Evolutionary conservation across 1,284 basidiomycete genomes (phyloP).

Genomic region (Amylostereum areolatum): DNA sequence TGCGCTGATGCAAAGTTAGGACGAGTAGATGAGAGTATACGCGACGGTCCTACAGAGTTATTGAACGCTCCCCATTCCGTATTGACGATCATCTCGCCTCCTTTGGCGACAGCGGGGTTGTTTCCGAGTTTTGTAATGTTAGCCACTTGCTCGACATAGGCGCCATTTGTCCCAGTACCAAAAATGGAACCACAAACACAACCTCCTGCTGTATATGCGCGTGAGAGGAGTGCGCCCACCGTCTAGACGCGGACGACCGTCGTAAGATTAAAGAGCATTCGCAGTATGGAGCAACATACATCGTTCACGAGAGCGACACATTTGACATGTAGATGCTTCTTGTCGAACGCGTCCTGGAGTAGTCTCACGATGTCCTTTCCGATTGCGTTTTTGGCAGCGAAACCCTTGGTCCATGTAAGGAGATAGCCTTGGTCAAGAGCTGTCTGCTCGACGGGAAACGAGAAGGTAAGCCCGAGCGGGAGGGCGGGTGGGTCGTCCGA

Average conservation of each 20-base stretch:
- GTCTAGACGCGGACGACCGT: slow-evolving; percentile 47
- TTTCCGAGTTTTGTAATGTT: slow-evolving; percentile 83
- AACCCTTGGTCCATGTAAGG: slow-evolving; percentile 97
- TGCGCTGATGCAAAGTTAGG: slow-evolving; percentile 43
- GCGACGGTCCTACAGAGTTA: slow-evolving; percentile 57
- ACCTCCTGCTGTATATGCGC: slow-evolving; percentile 87
- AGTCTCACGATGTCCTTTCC: slow-evolving; percentile 91
- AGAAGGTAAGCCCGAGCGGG: slow-evolving; percentile 90
- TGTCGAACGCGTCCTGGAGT: slow-evolving; percentile 89
- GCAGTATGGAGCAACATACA: slow-evolving; percentile 42
- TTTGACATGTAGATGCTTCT: slow-evolving; percentile 90
- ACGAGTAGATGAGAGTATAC: slow-evolving; percentile 4
- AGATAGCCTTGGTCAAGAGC: slow-evolving; percentile 87
- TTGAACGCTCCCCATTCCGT: slow-evolving; percentile 98
- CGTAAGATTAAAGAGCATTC: slow-evolving; percentile 4
- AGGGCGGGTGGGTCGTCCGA: slow-evolving; percentile 41
- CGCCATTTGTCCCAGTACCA: slow-evolving; percentile 97
- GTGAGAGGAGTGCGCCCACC: slow-evolving; percentile 89
- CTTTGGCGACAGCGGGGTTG: slow-evolving; percentile 47
- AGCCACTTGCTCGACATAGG: slow-evolving; percentile 84
- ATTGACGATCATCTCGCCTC: slow-evolving; percentile 90
- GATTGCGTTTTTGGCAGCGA: slow-evolving; percentile 84
- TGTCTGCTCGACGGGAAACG: slow-evolving; percentile 96
- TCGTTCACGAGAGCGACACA: slow-evolving; percentile 97
- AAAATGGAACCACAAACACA: slow-evolving; percentile 90